Conservation (phyloP, 2,329 filamentous ascomycete species). For the Gliomastix tumulicola region DNA sequence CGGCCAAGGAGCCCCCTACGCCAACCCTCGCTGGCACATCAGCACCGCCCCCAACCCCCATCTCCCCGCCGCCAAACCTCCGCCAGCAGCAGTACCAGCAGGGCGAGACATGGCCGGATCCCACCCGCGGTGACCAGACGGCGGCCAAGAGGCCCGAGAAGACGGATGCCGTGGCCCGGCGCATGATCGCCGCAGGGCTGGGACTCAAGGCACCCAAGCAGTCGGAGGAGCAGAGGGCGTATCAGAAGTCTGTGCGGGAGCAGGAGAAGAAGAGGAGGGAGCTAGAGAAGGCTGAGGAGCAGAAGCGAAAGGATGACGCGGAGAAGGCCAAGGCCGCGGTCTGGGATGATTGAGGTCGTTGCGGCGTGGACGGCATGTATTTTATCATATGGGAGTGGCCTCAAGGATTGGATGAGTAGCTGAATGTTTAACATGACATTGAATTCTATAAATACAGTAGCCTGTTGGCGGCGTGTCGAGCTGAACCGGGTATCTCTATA, state of each 20-base stretch:
- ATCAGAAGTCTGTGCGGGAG: slow-evolving; percentile 74
- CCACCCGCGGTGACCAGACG: no score
- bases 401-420: no score
- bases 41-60: slow-evolving; percentile 62
- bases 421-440: no score
- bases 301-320: slow-evolving; percentile 51
- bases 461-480: no score
- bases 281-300: slow-evolving; percentile 61
- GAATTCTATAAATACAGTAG: no score
- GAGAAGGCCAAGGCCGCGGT: slow-evolving; percentile 76
- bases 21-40: slow-evolving; percentile 25
- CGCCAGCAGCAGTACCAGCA: slow-evolving; percentile 6
- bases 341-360: slow-evolving; percentile 67
- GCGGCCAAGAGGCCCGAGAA: slow-evolving; percentile 78
- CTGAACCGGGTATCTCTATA: no score
- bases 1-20: slow-evolving; percentile 5
- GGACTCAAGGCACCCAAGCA: slow-evolving; percentile 73
- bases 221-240: slow-evolving; percentile 84
- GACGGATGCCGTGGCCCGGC: slow-evolving; percentile 81
- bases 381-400: no score
- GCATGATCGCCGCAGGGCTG: slow-evolving; percentile 84
- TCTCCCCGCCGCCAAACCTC: slow-evolving; percentile 39
- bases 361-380: no score
- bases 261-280: slow-evolving; percentile 76
- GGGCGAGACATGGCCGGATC: background rate